Base-by-base conservation (phyloP, 2,329 filamentous ascomycete species). In the Nannizziopsis arthrosporioides region DNA sequence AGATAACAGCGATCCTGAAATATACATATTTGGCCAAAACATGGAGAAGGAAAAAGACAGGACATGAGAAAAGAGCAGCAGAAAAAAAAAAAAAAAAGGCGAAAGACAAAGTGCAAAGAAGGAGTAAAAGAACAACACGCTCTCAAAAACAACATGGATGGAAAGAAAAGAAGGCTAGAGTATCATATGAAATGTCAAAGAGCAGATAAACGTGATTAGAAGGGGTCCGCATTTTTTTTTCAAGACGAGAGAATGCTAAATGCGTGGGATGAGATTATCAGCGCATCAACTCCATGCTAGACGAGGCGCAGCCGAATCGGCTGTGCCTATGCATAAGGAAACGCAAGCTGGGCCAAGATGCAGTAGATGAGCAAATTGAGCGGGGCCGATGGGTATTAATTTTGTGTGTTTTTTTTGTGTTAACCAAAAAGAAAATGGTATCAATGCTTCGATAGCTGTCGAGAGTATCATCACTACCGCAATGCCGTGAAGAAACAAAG, bases 381-480 rank as follows among this genome's bases (percentile, higher is more conserved):
- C 19, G 30, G 27, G 43, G 14, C 32, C 38, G 19, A 39, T 18
- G 44, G 44, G 44, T 46, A 46, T 27, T 27, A 27, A 27, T 46
- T 46, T 46, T 40, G 3, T 40, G 18, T 37, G n/a, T 37, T 17
- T 17, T 15, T 14, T 17, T 6, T 37, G 9, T 2, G 19, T 46
- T 34, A 17, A 38, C 38, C 22, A 22, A 39, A 34, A 45, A 45
- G 2, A 38, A 31, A 45, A 14, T 22, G 22, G n/a, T 32, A 27
- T 27, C 22, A 27, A 27, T 27, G 22, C 22, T 27, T 27, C n/a
- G 22, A 27, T 3, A 7, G 22, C 22, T 27, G 22, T 27, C 7
- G 22, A 27, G 22, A 27, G 22, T 27, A 27, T 27, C 22, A 27
- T 3, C 22, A 27, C 22, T 27, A 27, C 7, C 3, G 45, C 31